These are phyloP conservation scores for Calycina herbarum DNA, from an alignment of 2,329 filamentous ascomycete species.

Conservation along the genomic window DNA sequence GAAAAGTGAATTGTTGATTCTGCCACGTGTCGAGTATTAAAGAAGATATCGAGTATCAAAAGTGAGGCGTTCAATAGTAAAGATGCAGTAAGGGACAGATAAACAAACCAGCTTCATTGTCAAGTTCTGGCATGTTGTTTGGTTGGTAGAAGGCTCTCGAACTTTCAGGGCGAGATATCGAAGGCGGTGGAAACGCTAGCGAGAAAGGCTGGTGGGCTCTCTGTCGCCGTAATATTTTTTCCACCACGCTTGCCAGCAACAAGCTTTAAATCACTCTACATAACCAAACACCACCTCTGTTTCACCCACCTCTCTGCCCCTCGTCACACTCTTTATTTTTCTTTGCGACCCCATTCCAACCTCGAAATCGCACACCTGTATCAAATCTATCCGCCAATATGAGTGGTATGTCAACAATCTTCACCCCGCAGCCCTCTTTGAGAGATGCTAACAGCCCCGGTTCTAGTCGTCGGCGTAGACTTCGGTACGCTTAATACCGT, in stretches of 20 bases:
- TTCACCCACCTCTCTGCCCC: not conserved
- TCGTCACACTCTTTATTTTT: not conserved
- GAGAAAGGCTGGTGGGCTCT: conserved; percentile 4
- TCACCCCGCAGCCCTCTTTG: conserved; percentile 11
- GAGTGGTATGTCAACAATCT: conserved; percentile 29
- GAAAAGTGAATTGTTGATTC: no score
- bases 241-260: conserved; percentile 6
- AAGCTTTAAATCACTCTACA: conserved; percentile 4
- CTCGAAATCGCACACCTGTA: not conserved
- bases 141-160: conserved; percentile 12
- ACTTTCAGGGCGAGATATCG: conserved; percentile 9
- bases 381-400: conserved; percentile 21
- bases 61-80: not conserved
- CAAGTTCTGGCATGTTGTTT: not conserved
- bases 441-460: conserved; percentile 21
- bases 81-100: not conserved
- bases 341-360: conserved; percentile 4
- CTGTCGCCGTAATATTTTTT: conserved; percentile 9
- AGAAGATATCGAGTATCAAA: not conserved
- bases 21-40: not conserved
- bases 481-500: conserved; percentile 96
- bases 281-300: not conserved
- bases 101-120: not conserved
- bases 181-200: conserved; percentile 16
- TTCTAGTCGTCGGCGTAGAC: conserved; percentile 53